These are phyloP conservation scores for Vaccinium myrtillus DNA, from an alignment of 148 eudicot species.

Conservation along the genomic window DNA sequence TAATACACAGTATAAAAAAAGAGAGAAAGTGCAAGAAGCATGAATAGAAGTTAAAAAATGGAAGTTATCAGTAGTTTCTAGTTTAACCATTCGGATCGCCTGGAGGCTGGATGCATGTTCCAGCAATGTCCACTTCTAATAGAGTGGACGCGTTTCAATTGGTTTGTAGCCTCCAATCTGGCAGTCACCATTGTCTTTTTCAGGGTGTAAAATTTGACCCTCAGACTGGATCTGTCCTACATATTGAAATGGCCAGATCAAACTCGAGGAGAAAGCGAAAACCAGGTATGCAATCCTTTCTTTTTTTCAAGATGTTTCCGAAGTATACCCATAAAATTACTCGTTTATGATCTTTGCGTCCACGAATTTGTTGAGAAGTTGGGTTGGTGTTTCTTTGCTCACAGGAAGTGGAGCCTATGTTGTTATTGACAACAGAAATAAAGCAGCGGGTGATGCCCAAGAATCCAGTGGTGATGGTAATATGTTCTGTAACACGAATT, in stretches of 20 bases:
- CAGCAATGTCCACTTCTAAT: too few relatives aligned
- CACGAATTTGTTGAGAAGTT: constrained; percentile 10
- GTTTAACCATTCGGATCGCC: neutral
- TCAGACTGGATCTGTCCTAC: constrained; percentile 64
- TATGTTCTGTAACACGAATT: neutral
- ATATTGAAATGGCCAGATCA: constrained; percentile 87
- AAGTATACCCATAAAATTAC: neutral
- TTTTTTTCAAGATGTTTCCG: neutral
- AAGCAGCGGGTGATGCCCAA: constrained; percentile 33
- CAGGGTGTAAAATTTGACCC: constrained; percentile 94
- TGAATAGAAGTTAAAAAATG: neutral
- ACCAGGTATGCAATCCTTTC: constrained; percentile 45
- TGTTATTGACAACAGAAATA: constrained; percentile 78
- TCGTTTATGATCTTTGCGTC: neutral
- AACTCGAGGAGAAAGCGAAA: constrained; percentile 73
- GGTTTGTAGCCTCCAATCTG: neutral
- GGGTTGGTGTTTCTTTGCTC: constrained; percentile 15
- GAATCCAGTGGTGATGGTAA: constrained; percentile 84
- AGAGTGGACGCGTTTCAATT: neutral
- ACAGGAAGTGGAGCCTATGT: constrained; percentile 84
- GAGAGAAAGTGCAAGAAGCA: neutral
- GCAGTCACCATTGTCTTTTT: constrained; percentile 13
- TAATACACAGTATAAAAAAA: neutral
- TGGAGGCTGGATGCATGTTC: neutral
- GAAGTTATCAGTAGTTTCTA: neutral